Evolutionary conservation across 1,284 basidiomycete genomes (phyloP).

Genomic region (Sporisorium graminicola): DNA sequence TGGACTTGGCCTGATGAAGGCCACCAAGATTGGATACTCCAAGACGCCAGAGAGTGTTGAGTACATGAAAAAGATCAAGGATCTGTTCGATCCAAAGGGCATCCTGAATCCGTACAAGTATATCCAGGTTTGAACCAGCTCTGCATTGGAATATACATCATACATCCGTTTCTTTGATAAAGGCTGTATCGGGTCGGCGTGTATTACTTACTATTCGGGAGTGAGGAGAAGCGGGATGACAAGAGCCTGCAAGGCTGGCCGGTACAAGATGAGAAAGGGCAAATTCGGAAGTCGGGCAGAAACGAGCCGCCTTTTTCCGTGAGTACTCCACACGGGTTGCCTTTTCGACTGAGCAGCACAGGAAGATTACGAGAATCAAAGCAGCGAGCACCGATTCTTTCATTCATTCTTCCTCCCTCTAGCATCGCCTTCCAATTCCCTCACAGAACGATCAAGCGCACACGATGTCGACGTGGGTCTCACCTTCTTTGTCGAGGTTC

Average conservation of each 20-base stretch:
- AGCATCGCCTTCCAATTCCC: neutral
- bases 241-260: too few relatives aligned
- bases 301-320: neutral
- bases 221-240: neutral
- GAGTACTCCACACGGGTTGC: neutral
- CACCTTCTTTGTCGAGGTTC: slow-evolving; percentile 43
- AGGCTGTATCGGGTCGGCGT: too few relatives aligned
- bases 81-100: slow-evolving; percentile 88
- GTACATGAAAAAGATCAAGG: slow-evolving; percentile 90
- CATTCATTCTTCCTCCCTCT: neutral
- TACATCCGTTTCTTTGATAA: too few relatives aligned
- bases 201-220: neutral
- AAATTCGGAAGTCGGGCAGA: neutral
- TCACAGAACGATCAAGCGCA: neutral
- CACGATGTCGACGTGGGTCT: slow-evolving; percentile 43
- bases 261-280: neutral
- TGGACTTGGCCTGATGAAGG: slow-evolving; percentile 95
- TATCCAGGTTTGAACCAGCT: slow-evolving; percentile 38
- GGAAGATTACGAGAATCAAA: neutral
- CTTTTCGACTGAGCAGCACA: neutral
- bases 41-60: slow-evolving; percentile 84
- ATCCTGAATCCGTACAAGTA: slow-evolving; percentile 90
- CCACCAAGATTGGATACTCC: slow-evolving; percentile 88
- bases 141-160: neutral
- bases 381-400: too few relatives aligned